phyloP scores from a whole-genome alignment of 495 filamentous ascomycete genomes.

The Massariosphaeria phaeospora region DNA sequence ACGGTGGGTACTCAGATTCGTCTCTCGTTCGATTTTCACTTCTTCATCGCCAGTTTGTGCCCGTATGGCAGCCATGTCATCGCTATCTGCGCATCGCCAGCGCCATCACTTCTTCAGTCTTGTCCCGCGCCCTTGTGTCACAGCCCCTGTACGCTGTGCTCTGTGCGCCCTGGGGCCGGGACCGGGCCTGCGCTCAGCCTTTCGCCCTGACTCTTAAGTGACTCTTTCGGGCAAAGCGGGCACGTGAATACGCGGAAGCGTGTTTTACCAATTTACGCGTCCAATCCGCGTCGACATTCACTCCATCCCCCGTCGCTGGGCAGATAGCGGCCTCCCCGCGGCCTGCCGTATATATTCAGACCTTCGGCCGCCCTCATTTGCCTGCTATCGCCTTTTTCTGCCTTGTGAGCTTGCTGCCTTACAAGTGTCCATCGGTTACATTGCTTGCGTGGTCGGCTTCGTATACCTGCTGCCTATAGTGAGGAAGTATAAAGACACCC shows the following conservation, averaged over 20 bases:
- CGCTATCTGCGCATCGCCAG: slow-evolving; percentile 4
- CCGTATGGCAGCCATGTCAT: neutral
- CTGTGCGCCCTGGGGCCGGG: neutral
- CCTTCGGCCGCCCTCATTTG: neutral
- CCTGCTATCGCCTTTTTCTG: slow-evolving; percentile 14
- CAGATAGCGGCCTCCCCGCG: slow-evolving; percentile 22
- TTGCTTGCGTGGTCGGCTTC: slow-evolving; percentile 14
- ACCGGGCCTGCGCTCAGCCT: slow-evolving; percentile 5
- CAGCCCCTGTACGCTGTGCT: slow-evolving; percentile 26
- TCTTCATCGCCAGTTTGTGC: neutral
- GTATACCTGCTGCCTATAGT: slow-evolving; percentile 20
- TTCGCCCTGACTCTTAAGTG: slow-evolving; percentile 15
- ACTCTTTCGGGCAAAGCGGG: slow-evolving; percentile 2
- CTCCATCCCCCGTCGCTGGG: slow-evolving; percentile 5
- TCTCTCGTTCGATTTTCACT: slow-evolving; percentile 1
- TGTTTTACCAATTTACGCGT: slow-evolving; percentile 15
- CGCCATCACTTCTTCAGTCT: slow-evolving; percentile 11
- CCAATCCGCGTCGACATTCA: slow-evolving; percentile 23
- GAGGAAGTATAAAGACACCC: slow-evolving; percentile 22
- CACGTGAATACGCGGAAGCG: slow-evolving; percentile 26
- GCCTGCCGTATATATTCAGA: slow-evolving; percentile 20
- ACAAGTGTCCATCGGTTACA: slow-evolving; percentile 10
- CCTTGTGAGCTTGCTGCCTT: slow-evolving; percentile 19
- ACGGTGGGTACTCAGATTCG: neutral
- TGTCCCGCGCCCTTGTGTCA: slow-evolving; percentile 16